Percentiles rank a stretch among this genome's conserved stretches.
These are phyloP conservation scores for Saccharum hybrid DNA, from an alignment of 202 grass and related monocot genomes.

Conservation along the genomic window DNA sequence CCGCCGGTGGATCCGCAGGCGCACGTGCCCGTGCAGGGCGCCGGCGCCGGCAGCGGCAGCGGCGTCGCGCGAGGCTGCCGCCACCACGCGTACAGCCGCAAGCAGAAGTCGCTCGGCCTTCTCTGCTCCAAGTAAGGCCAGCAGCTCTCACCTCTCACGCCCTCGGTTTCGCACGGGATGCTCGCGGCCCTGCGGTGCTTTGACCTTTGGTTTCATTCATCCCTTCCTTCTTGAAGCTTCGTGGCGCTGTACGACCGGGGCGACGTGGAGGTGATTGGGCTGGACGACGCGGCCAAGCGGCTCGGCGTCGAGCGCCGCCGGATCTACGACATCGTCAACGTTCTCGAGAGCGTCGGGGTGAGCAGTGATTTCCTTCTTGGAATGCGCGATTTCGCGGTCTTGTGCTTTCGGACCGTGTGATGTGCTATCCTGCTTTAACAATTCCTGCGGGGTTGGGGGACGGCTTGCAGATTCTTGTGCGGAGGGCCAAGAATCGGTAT, in stretches of 20 bases:
- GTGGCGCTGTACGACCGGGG: slow-evolving; percentile 80
- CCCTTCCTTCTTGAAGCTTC: slow-evolving; percentile 55
- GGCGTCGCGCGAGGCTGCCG: slow-evolving; percentile 1
- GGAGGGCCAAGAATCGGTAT: slow-evolving; percentile 77
- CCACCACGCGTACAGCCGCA: slow-evolving; percentile 78
- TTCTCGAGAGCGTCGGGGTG: slow-evolving; percentile 93
- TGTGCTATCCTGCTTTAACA: background rate
- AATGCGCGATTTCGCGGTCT: background rate
- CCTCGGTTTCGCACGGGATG: background rate
- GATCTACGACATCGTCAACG: slow-evolving; percentile 93
- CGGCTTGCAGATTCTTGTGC: slow-evolving; percentile 68
- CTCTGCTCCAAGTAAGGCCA: slow-evolving; percentile 80
- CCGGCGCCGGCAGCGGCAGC: background rate
- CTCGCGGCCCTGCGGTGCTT: background rate
- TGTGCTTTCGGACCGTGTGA: background rate
- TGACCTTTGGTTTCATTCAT: background rate
- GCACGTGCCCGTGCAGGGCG: background rate
- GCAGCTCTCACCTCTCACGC: background rate
- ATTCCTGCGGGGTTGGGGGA: background rate
- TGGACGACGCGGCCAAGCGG: slow-evolving; percentile 79
- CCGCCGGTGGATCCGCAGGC: background rate
- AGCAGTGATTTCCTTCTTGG: slow-evolving; percentile 9
- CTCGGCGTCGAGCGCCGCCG: slow-evolving; percentile 82
- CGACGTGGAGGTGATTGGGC: slow-evolving; percentile 67
- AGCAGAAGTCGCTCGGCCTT: slow-evolving; percentile 89